Evolutionary conservation across 2,329 filamentous ascomycete species (phyloP).

Genomic region (Arthrobotrys musiformis): DNA sequence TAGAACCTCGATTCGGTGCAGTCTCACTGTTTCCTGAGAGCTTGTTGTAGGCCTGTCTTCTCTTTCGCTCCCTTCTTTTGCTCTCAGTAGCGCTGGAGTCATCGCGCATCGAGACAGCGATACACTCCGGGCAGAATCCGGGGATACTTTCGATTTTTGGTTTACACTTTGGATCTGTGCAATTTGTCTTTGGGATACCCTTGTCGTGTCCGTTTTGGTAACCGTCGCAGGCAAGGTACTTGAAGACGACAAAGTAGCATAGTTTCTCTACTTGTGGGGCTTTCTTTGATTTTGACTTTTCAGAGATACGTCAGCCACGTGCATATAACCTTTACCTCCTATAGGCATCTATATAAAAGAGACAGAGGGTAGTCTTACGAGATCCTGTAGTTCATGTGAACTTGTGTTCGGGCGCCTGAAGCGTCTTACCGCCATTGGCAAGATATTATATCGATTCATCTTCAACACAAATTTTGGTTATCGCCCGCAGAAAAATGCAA

Average conservation of each 20-base stretch:
- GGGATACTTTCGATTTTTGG: constrained; percentile 22
- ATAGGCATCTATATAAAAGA: not conserved
- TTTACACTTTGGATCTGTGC: constrained; percentile 24
- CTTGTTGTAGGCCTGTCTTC: constrained; percentile 7
- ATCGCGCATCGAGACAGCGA: constrained; percentile 23
- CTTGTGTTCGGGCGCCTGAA: not conserved
- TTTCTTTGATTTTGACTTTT: not conserved
- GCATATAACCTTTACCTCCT: too few relatives aligned
- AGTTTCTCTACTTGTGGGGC: constrained; percentile 7
- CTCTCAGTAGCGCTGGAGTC: constrained; percentile 18
- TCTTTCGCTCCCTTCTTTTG: not conserved
- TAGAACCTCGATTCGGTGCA: not conserved
- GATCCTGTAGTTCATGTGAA: not conserved
- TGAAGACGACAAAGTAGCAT: constrained; percentile 42
- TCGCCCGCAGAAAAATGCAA: constrained; percentile 22
- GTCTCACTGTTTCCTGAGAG: not conserved
- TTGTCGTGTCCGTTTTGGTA: constrained; percentile 40
- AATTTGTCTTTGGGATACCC: constrained; percentile 9
- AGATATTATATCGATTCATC: constrained; percentile 14
- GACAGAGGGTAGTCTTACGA: not conserved
- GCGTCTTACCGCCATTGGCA: not conserved
- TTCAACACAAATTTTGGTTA: constrained; percentile 10
- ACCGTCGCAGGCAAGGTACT: constrained; percentile 27
- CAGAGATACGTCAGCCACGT: not conserved
- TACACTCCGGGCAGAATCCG: constrained; percentile 42